Percentiles rank a stretch among this genome's conserved stretches.
phyloP scores from a whole-genome alignment of 2,329 filamentous ascomycete species.

The Madurella mycetomatis region DNA sequence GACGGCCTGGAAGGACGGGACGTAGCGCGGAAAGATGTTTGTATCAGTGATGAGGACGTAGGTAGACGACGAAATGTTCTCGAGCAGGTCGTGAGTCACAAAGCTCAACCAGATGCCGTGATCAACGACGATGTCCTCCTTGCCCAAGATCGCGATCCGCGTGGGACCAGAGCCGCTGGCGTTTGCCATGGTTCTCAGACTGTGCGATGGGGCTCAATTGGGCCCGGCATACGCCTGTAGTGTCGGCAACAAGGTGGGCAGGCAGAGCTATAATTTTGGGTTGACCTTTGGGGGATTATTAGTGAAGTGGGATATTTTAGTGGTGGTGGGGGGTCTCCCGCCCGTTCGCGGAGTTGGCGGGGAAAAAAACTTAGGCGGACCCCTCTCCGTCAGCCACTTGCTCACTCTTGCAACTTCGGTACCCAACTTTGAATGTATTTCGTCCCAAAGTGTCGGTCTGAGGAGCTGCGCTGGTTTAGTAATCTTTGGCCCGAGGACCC shows the following conservation, averaged over 20 bases:
- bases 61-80: slow-evolving; percentile 75
- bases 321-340: not conserved
- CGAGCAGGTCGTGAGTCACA: slow-evolving; percentile 74
- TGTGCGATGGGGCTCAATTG: slow-evolving; percentile 20
- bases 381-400: not conserved
- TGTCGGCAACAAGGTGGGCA: not conserved
- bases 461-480: no score
- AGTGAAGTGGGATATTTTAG: not conserved
- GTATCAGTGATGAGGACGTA: slow-evolving; percentile 97
- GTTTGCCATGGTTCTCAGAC: slow-evolving; percentile 21
- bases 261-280: slow-evolving; percentile 1
- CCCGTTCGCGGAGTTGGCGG: not conserved
- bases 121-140: slow-evolving; percentile 86
- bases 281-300: not conserved
- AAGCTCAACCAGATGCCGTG: slow-evolving; percentile 84
- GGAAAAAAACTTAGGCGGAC: slow-evolving; percentile 21
- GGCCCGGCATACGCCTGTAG: slow-evolving; percentile 18
- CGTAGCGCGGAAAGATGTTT: slow-evolving; percentile 77
- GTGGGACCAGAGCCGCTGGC: slow-evolving; percentile 40
- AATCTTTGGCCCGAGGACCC: no score
- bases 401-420: no score
- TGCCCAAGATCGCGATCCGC: slow-evolving; percentile 75
- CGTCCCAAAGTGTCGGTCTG: no score
- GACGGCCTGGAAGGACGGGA: slow-evolving; percentile 65
- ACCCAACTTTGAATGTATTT: no score